A percentile compares a stretch with the other conserved stretches of the same genome.
Conservation (phyloP, 106 monocot genomes). For the Vanilla planifolia region DNA sequence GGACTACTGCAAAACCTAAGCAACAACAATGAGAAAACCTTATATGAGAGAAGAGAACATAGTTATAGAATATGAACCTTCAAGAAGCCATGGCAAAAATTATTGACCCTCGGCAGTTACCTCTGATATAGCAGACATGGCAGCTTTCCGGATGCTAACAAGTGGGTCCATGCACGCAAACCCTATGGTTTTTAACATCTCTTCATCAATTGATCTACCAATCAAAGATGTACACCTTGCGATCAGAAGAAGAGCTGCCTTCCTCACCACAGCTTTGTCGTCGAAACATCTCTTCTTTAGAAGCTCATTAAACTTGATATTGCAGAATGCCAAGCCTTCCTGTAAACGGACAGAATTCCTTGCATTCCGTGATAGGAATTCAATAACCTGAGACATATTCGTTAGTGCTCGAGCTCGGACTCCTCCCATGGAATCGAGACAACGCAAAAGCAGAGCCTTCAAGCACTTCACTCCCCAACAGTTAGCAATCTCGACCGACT, state of each 20-base stretch:
- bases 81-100: neutral
- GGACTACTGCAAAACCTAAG: neutral
- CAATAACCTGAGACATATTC: conserved; percentile 56
- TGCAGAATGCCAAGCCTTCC: conserved; percentile 20
- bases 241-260: conserved; percentile 67
- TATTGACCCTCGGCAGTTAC: conserved; percentile 16
- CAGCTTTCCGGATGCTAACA: conserved; percentile 89
- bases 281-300: conserved; percentile 66
- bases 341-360: conserved; percentile 24
- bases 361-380: conserved; percentile 26
- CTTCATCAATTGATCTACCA: conserved; percentile 49
- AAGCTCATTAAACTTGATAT: conserved; percentile 36
- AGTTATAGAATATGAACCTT: neutral
- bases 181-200: conserved; percentile 50
- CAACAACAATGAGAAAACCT: neutral
- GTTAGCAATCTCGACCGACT: neutral
- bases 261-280: conserved; percentile 94
- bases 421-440: conserved; percentile 51
- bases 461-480: conserved; percentile 49
- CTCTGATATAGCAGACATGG: conserved; percentile 79
- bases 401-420: conserved; percentile 77
- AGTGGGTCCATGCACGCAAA: conserved; percentile 83
- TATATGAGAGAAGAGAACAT: too few relatives aligned
- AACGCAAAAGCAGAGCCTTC: conserved; percentile 46
- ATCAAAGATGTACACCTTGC: conserved; percentile 48